Percentiles rank a stretch among this genome's conserved stretches.
Evolutionary conservation across 805 yeast genomes (phyloP).

Genomic region (Maudiozyma pseudohumilis): DNA sequence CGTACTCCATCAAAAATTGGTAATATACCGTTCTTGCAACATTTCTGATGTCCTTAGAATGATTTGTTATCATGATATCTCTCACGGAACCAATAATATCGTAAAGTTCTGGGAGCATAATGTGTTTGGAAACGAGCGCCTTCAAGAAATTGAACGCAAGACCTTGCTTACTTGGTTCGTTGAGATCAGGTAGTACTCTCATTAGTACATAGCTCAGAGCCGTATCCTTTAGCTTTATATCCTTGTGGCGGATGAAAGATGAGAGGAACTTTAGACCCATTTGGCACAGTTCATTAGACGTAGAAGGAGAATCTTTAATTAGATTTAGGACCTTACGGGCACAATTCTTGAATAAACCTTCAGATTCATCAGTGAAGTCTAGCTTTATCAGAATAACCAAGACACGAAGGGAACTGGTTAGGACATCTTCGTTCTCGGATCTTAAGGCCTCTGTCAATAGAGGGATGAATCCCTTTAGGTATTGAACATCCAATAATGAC

Average conservation of each 20-base stretch:
- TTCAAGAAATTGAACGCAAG: constrained; percentile 77
- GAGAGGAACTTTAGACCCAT: constrained; percentile 66
- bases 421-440: constrained; percentile 70
- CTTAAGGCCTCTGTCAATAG: constrained; percentile 48
- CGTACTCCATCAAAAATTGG: constrained; percentile 86
- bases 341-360: constrained; percentile 43
- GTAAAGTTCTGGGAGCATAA: constrained; percentile 79
- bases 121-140: constrained; percentile 62
- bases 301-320: constrained; percentile 65
- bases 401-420: constrained; percentile 55
- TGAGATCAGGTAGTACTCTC: constrained; percentile 73
- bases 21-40: constrained; percentile 74
- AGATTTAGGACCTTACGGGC: constrained; percentile 52
- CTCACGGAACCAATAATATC: constrained; percentile 77
- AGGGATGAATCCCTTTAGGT: constrained; percentile 68
- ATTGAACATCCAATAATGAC: constrained; percentile 45
- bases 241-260: constrained; percentile 59
- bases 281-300: constrained; percentile 73
- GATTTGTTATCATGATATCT: constrained; percentile 82
- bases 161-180: constrained; percentile 83
- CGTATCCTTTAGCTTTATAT: constrained; percentile 53
- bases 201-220: constrained; percentile 67
- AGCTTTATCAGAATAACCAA: constrained; percentile 50
- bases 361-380: constrained; percentile 44
- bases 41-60: constrained; percentile 70